Evolutionary conservation across 2,329 filamentous ascomycete species (phyloP), one percentile per base, ranked within the genome.

Genomic region (Aspergillus bombycis): DNA sequence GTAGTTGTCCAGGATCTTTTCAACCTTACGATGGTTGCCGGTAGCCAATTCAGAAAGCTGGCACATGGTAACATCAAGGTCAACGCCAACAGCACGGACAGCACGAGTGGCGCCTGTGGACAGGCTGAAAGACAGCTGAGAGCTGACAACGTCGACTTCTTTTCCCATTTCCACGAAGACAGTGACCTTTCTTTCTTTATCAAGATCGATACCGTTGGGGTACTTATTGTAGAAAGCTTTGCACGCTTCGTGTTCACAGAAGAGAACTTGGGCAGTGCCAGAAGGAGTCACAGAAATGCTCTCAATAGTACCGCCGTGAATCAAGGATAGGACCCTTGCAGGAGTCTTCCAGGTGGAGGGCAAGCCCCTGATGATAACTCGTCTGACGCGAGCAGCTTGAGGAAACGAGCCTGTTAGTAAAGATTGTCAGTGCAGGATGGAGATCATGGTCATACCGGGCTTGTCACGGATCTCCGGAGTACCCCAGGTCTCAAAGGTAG

Each of bases 41-140:
- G 71, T 71, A 4, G 80, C 81, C 10, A 83, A 61, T 50, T 75
- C 74, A 62, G 73, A 63, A 43, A 84, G 71, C 14, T 72, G 68
- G 7, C 53, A 62, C 64, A 81, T 78, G 14, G 68, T 73, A 70
- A 78, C 76, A 21, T 80, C 75, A 45, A 79, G 73, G 19, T 80
- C 76, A 6, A 78, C 78, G 10, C 78, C 79, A 8, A 79, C 70
- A 23, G 78, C 80, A 54, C 80, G 79, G 16, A 85, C 75, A 56
- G 81, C 82, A 36, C 83, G 80, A 28, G 82, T 81, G 4, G 77
- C 75, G 1, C 79, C 79, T 1, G 74, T 71, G 1, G 79, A 76
- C 11, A 80, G 75, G 57, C 77, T 78, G 43, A 77, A 77, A 7
- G 72, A 71, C 21, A 84, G 72, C 34, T 79, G 71, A 11, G 79